Conservation (phyloP, 2,329 filamentous ascomycete species). For the Aspergillus persii region DNA sequence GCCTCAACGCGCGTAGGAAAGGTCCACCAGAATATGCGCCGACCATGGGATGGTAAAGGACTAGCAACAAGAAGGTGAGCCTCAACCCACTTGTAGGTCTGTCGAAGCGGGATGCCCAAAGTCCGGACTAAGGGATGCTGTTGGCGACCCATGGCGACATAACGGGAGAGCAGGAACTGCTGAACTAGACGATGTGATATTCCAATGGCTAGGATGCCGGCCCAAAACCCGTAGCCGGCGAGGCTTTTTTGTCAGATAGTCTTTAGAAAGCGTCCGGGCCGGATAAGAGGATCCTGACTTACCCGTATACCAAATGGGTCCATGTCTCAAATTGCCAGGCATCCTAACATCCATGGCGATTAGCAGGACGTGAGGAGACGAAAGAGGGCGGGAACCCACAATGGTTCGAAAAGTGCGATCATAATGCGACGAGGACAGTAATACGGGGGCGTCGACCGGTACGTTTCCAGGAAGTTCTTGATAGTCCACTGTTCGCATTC, state of each 20-base stretch:
- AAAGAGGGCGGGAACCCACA: conserved; percentile 22
- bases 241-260: conserved; percentile 19
- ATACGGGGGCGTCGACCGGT: conserved; percentile 23
- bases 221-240: conserved; percentile 43
- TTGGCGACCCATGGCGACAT: not conserved
- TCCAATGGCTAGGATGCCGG: conserved; percentile 33
- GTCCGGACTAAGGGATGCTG: not conserved
- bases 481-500: conserved; percentile 34
- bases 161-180: conserved; percentile 18
- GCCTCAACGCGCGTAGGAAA: conserved; percentile 51
- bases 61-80: conserved; percentile 45
- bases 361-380: not conserved
- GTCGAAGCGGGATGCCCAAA: conserved; percentile 6
- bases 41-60: conserved; percentile 43
- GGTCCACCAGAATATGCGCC: conserved; percentile 43
- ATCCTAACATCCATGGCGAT: conserved; percentile 16
- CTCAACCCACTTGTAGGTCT: conserved; percentile 29
- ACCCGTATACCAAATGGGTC: conserved; percentile 40
- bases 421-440: conserved; percentile 34
- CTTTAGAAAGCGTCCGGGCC: not conserved
- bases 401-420: conserved; percentile 30
- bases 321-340: conserved; percentile 33
- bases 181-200: conserved; percentile 30
- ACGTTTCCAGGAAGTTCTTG: conserved; percentile 24
- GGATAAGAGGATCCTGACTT: conserved; percentile 8